Percentiles rank a stretch among this genome's conserved stretches.
Evolutionary conservation across 345 rosid genomes (phyloP).

Genomic region (Toxicodendron radicans): DNA sequence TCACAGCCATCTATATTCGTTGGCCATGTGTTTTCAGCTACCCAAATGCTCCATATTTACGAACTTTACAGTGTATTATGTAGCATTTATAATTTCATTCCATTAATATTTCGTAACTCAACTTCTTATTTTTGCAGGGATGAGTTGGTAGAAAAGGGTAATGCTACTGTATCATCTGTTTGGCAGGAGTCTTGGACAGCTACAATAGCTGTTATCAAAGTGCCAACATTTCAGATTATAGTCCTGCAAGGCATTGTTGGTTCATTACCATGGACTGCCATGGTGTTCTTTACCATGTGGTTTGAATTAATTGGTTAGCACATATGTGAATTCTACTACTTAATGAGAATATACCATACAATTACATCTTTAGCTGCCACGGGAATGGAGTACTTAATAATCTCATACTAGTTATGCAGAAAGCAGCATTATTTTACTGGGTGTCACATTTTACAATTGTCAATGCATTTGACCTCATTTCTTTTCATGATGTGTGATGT

Average conservation of each 20-base stretch:
- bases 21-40: not conserved
- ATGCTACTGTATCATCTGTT: conserved; percentile 37
- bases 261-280: conserved; percentile 91
- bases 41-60: not conserved
- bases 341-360: not conserved
- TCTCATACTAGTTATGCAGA: not conserved
- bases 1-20: not conserved
- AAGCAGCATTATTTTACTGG: not conserved
- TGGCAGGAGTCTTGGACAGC: conserved; percentile 79
- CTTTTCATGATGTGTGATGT: conserved; percentile 4
- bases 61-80: not conserved
- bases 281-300: conserved; percentile 98
- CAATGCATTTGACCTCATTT: not conserved
- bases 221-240: conserved; percentile 81
- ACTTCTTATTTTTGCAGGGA: conserved; percentile 43
- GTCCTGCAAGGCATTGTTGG: conserved; percentile 91
- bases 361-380: not conserved
- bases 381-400: not conserved
- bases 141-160: conserved; percentile 47
- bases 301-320: conserved; percentile 82
- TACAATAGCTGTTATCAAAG: conserved; percentile 69
- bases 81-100: not conserved
- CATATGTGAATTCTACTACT: not conserved
- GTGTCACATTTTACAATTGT: not conserved
- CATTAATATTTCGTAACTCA: conserved; percentile 1